phyloP scores from a whole-genome alignment of 75 land plant genomes.

The Pinus taeda region DNA sequence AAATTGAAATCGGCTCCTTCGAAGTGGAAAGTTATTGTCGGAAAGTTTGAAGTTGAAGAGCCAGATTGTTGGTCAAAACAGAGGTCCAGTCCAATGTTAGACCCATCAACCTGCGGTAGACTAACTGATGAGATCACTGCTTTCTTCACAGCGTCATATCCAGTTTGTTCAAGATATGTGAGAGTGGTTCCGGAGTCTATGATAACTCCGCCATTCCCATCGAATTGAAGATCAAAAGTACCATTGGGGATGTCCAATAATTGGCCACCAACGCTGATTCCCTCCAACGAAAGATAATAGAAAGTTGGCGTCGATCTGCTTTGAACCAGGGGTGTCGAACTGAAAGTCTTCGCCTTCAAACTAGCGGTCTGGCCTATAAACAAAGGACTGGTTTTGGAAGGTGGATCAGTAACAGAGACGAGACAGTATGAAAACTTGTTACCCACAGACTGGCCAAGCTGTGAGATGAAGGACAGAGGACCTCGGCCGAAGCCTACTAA shows the following conservation, averaged over 20 bases:
- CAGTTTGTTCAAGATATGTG: conserved; percentile 15
- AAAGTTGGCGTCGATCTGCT: conserved; percentile 7
- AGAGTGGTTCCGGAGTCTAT: conserved; percentile 35
- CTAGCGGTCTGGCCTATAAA: conserved; percentile 12
- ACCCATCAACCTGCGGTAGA: neutral
- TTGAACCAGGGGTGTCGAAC: conserved; percentile 3
- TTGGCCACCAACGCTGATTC: conserved; percentile 27
- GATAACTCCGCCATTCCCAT: conserved; percentile 25
- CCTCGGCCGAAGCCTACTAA: conserved; percentile 23
- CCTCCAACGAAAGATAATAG: conserved; percentile 25
- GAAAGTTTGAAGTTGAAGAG: conserved; percentile 6
- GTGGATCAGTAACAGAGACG: neutral
- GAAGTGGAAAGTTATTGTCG: conserved; percentile 22
- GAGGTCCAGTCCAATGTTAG: conserved; percentile 23
- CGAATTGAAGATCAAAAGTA: conserved; percentile 12
- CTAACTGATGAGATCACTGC: conserved; percentile 12
- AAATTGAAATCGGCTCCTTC: conserved; percentile 12
- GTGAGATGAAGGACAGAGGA: conserved; percentile 21
- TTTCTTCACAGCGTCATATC: conserved; percentile 11
- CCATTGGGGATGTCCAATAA: neutral
- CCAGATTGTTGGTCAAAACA: conserved; percentile 13
- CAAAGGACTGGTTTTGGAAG: neutral
- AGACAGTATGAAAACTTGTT: conserved; percentile 26
- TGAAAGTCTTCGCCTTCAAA: neutral
- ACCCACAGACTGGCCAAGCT: conserved; percentile 16